Evolutionary conservation across 768 basidiomycete species (phyloP).

Genomic region (Ephemerocybe angulata): DNA sequence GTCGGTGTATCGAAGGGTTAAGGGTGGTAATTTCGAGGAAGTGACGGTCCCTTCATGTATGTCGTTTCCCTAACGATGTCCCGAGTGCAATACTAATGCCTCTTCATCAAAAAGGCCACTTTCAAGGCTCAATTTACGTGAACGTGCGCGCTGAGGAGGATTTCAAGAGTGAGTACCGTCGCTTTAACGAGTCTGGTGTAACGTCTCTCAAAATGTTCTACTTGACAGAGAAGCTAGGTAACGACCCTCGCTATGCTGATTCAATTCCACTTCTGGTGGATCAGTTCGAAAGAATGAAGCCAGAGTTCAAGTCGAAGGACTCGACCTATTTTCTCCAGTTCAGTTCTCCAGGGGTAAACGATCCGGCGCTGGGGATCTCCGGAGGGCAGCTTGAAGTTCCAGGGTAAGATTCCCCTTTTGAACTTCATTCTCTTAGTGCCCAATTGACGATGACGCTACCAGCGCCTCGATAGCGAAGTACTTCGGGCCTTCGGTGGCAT

Average conservation of each 20-base stretch:
- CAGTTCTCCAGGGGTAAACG: no score
- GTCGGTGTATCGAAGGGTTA: constrained; percentile 30
- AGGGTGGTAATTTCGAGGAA: constrained; percentile 28
- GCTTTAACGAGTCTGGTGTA: not conserved
- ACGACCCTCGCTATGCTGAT: no score
- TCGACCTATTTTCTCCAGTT: no score
- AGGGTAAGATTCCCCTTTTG: constrained; percentile 19
- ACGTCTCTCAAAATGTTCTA: constrained; percentile 27
- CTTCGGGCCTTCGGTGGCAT: constrained; percentile 25
- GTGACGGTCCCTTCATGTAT: constrained; percentile 20
- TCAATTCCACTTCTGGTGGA: no score
- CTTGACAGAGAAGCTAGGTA: no score
- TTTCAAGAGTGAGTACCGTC: constrained; percentile 28
- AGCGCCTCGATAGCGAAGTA: constrained; percentile 22
- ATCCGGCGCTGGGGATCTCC: no score
- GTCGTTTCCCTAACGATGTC: not conserved
- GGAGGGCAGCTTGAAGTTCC: no score
- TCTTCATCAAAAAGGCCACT: constrained; percentile 27
- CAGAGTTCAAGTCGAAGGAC: no score
- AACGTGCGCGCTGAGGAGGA: constrained; percentile 32
- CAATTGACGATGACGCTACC: not conserved
- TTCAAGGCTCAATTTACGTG: constrained; percentile 48
- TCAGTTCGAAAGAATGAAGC: no score
- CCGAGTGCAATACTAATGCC: not conserved
- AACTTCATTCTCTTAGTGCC: not conserved